Evolutionary conservation across 2,329 filamentous ascomycete species (phyloP), one percentile per base, ranked within the genome.

Genomic region (Aspergillus novoparasiticus): DNA sequence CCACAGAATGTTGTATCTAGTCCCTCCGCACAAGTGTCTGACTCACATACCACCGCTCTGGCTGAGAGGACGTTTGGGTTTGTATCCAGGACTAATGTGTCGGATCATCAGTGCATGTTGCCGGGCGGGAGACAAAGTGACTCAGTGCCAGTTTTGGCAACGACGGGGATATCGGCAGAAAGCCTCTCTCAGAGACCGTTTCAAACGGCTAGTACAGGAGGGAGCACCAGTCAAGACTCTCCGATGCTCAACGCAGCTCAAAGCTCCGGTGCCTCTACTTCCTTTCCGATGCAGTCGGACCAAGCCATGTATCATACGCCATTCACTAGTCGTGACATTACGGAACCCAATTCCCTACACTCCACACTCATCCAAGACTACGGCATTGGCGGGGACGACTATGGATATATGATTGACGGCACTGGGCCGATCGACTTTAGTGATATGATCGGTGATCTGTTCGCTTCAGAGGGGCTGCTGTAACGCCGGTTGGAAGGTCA

Each of bases 351-450:
- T 21, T 1, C 51, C n/a, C n/a, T 54, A 16, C 8, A 12, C 2
- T 14, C 51, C 4, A 36, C 51, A 21, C 23, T 39, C n/a, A 3
- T 14, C 4, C 51, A 55, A 16, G 51, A 34, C 10, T 36, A 23
- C 12, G n/a, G 51, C 2, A 26, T 55, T 11, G 16, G 36, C 9
- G 32, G 10, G 3, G n/a, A 36, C 3, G 26, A 54, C 30, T 54
- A 54, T 39, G 51, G 32, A 11, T 41, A 39, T 39, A 23, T 39
- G 51, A 26, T 41, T 16, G 51, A 55, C 21, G 51, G 28, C 9
- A 55, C 51, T 10, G 51, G 51, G 32, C 51, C 51, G 32, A 55
- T 55, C 21, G 51, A 55, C 51, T 55, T 55, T 28, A 55, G 51
- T 39, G 51, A 55, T 19, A 55, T 55, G 51, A 55, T 55, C 36